Evolutionary conservation across 2,329 filamentous ascomycete species (phyloP), one percentile per base, ranked within the genome.

Genomic region (Colletotrichum graminicola): DNA sequence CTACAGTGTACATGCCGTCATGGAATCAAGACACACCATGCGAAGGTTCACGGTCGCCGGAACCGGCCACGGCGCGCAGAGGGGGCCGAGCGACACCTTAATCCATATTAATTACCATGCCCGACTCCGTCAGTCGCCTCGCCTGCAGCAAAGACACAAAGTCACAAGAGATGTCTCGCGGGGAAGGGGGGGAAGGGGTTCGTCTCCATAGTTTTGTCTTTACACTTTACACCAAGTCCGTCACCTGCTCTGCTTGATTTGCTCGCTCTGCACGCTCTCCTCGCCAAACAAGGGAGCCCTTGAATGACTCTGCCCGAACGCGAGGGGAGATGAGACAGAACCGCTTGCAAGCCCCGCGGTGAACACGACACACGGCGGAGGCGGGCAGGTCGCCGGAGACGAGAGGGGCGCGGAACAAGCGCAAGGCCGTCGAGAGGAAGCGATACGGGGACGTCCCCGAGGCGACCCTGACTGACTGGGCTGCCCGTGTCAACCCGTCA

Each of bases 21-120:
- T 29, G 10, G 4, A n/a, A 32, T 16, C 56, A 14, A 45, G 56
- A 39, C n/a, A 59, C 39, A 59, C 26, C 11, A 59, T 41, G 21
- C 39, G 43, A 62, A 45, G 45, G 61, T 65, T 26, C 52, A 34
- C 34, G 32, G 29, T 43, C 41, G 55, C 8, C 10, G 34, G 55
- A 29, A 21, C 39, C 26, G 56, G 6, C 11, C 14, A 45, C 36
- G 39, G 23, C 18, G 56, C 36, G 39, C 32, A 36, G 32, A 51
- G 43, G 8, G 8, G 45, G 21, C 14, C 32, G 34, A 51, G 51
- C 32, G 32, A 29, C n/a, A 39, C 59, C 32, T 62, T 62, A 62
- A 62, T 62, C 45, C 29, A 62, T 21, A 62, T 62, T 62, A n/a
- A 51, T 45, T 62, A 62, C 59, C 29, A 32, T 39, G 45, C 59